Conservation (phyloP, 331 rosid genomes). For the Cydonia oblonga region DNA sequence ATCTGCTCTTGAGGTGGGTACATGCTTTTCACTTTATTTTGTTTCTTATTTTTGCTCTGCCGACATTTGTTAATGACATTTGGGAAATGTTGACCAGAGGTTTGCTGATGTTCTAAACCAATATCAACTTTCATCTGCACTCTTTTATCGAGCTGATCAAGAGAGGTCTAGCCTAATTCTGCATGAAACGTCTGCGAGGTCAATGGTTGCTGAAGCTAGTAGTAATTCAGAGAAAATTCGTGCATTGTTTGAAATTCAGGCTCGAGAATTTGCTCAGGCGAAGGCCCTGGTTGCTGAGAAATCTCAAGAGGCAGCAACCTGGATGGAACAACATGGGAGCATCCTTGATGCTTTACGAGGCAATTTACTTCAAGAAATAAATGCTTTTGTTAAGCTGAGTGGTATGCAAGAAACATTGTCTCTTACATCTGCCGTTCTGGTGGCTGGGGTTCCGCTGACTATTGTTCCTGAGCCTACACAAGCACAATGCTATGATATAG, state of each 20-base stretch:
- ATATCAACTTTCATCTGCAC: constrained; percentile 54
- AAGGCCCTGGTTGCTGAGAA: constrained; percentile 69
- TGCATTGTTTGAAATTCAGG: constrained; percentile 73
- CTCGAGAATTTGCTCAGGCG: constrained; percentile 75
- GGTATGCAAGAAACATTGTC: constrained; percentile 57
- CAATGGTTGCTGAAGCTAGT: constrained; percentile 79
- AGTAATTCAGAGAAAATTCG: constrained; percentile 55
- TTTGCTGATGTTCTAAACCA: constrained; percentile 64
- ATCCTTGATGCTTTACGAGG: constrained; percentile 72
- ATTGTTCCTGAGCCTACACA: constrained; percentile 98
- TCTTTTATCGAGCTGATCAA: constrained; percentile 74
- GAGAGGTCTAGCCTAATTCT: constrained; percentile 63
- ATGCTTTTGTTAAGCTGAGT: constrained; percentile 35
- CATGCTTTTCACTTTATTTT: neutral
- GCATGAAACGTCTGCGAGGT: constrained; percentile 77
- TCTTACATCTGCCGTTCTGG: constrained; percentile 72
- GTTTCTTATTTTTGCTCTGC: neutral
- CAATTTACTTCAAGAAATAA: constrained; percentile 60
- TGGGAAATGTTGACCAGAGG: constrained; percentile 44
- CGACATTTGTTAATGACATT: constrained; percentile 21
- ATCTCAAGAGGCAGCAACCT: constrained; percentile 82
- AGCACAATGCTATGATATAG: constrained; percentile 86
- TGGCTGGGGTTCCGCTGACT: constrained; percentile 88
- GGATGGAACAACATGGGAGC: constrained; percentile 95
- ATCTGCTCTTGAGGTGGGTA: constrained; percentile 75